Conservation (phyloP, 495 filamentous ascomycete genomes). For the Jackrogersella multiformis region DNA sequence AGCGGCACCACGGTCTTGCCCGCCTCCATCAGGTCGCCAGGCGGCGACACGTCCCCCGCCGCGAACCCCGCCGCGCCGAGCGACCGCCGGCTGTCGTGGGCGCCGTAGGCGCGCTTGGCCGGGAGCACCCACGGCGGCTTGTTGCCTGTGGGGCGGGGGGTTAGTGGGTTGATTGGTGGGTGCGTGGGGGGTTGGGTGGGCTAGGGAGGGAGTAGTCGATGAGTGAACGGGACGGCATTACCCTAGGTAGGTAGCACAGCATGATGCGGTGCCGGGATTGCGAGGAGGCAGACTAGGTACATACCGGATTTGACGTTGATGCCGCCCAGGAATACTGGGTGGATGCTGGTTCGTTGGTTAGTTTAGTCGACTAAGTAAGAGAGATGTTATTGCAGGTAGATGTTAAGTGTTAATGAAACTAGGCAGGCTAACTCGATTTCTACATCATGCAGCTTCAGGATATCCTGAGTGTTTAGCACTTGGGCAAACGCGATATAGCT, state of each 20-base stretch:
- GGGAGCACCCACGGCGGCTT: conserved; percentile 76
- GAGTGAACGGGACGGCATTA: too few relatives aligned
- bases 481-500: conserved; percentile 71
- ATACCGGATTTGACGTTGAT: conserved; percentile 71
- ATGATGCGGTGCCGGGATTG: not conserved
- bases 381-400: not conserved
- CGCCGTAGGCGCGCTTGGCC: conserved; percentile 68
- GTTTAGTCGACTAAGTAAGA: conserved; percentile 1
- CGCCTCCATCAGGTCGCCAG: conserved; percentile 51
- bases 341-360: conserved; percentile 57
- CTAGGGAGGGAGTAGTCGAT: not conserved
- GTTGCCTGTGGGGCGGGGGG: conserved; percentile 61
- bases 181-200: not conserved
- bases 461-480: conserved; percentile 62
- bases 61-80: conserved; percentile 64
- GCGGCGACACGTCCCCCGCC: conserved; percentile 52
- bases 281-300: conserved; percentile 16
- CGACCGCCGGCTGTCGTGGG: conserved; percentile 65
- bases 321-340: conserved; percentile 78
- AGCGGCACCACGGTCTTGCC: conserved; percentile 61
- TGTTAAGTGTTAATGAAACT: conserved; percentile 5
- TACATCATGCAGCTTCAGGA: conserved; percentile 65
- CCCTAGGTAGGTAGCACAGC: too few relatives aligned
- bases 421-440: conserved; percentile 65
- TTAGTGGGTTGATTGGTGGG: not conserved